These are phyloP conservation scores for Fragaria iinumae DNA, from an alignment of 306 rosid species.

Conservation along the genomic window DNA sequence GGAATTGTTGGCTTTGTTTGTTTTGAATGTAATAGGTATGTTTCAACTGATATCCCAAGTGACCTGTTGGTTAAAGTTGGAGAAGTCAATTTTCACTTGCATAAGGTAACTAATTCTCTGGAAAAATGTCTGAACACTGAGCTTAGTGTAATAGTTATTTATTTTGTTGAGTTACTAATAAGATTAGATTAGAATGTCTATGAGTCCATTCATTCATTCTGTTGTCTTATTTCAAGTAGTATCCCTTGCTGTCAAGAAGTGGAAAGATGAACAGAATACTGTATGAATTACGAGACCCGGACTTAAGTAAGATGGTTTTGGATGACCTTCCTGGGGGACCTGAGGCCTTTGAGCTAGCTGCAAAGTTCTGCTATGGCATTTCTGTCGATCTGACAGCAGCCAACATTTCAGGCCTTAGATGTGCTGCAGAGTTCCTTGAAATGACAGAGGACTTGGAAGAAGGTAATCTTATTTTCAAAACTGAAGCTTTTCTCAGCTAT, in stretches of 20 bases:
- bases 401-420: constrained; percentile 90
- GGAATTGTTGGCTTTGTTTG: not conserved
- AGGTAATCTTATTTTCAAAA: constrained; percentile 94
- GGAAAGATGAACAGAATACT: constrained; percentile 85
- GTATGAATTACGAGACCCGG: constrained; percentile 63
- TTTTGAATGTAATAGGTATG: constrained; percentile 52
- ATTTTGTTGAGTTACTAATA: not conserved
- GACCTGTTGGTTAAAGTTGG: constrained; percentile 74
- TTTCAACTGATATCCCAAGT: constrained; percentile 91
- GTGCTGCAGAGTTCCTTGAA: constrained; percentile 92
- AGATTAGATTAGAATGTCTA: not conserved
- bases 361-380: constrained; percentile 89
- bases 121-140: not conserved
- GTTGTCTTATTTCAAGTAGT: constrained; percentile 39
- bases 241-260: constrained; percentile 86
- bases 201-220: constrained; percentile 14
- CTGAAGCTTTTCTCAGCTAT: constrained; percentile 96
- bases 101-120: constrained; percentile 56
- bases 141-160: not conserved
- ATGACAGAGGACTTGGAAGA: constrained; percentile 98
- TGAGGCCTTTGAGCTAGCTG: constrained; percentile 86
- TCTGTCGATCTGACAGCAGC: constrained; percentile 94
- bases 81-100: constrained; percentile 69
- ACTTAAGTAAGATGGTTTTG: constrained; percentile 61
- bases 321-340: constrained; percentile 91